Conservation (phyloP, 306 rosid species). For the Prunus mongolica region DNA sequence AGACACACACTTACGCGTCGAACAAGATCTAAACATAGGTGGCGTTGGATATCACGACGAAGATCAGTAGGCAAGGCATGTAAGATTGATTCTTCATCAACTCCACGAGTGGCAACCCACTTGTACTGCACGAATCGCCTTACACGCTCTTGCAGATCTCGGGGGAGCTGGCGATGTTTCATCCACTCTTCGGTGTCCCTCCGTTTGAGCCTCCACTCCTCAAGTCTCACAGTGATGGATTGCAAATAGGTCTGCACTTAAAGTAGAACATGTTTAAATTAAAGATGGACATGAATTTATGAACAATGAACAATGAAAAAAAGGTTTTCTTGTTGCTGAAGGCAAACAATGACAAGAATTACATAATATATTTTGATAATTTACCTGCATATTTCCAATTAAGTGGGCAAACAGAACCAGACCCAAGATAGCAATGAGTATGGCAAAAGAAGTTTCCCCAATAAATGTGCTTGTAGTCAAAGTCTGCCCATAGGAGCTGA, state of each 20-base stretch:
- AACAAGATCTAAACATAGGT: slow-evolving; percentile 86
- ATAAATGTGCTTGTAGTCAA: slow-evolving; percentile 61
- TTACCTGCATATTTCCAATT: slow-evolving; percentile 97
- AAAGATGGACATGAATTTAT: background rate
- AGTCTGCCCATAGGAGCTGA: slow-evolving; percentile 81
- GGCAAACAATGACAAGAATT: background rate
- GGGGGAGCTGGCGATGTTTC: slow-evolving; percentile 87
- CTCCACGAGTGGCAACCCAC: slow-evolving; percentile 94
- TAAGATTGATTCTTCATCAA: slow-evolving; percentile 78
- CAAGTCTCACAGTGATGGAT: slow-evolving; percentile 84
- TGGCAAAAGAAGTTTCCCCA: slow-evolving; percentile 81
- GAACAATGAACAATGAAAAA: background rate
- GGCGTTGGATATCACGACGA: slow-evolving; percentile 85
- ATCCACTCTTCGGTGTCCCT: slow-evolving; percentile 97
- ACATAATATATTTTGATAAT: no score
- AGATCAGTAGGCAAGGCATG: slow-evolving; percentile 65
- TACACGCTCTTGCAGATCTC: slow-evolving; percentile 60
- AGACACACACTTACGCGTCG: slow-evolving; percentile 55
- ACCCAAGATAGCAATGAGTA: slow-evolving; percentile 73
- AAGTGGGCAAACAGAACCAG: slow-evolving; percentile 87
- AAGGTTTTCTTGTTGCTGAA: background rate
- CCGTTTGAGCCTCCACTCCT: slow-evolving; percentile 90
- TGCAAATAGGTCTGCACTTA: slow-evolving; percentile 80
- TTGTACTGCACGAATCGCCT: slow-evolving; percentile 76
- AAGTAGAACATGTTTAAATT: background rate